Percentiles rank a stretch among this genome's conserved stretches.
Evolutionary conservation across 495 filamentous ascomycete species (phyloP).

Genomic region (Bathelium albidoporum): DNA sequence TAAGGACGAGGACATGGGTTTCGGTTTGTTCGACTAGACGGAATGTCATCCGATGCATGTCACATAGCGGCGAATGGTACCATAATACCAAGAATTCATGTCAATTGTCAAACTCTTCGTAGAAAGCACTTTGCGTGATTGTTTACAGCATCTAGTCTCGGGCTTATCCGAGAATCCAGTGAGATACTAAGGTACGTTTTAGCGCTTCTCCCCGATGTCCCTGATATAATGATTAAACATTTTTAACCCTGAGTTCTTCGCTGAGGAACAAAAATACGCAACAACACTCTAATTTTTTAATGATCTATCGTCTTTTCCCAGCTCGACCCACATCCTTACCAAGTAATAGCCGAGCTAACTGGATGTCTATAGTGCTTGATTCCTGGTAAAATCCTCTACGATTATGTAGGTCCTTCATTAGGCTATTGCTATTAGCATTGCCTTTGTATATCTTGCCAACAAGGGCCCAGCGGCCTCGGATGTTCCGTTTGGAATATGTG

Average conservation of each 20-base stretch:
- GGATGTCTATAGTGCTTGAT: not conserved
- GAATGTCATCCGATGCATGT: conserved; percentile 10
- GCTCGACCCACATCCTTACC: not conserved
- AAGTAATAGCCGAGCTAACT: not conserved
- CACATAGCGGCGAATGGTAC: conserved; percentile 6
- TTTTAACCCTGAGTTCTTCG: conserved; percentile 48
- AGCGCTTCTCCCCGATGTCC: conserved; percentile 11
- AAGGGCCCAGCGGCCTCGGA: no score
- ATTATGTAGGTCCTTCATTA: no score
- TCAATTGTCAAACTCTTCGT: no score
- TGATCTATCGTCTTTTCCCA: conserved; percentile 31
- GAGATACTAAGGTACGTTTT: not conserved
- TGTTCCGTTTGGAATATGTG: no score
- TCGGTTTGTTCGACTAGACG: conserved; percentile 54
- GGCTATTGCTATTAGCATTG: no score
- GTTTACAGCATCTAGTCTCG: no score
- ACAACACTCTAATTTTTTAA: conserved; percentile 58
- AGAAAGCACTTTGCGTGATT: not conserved
- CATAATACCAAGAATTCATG: not conserved
- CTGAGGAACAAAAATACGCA: conserved; percentile 44
- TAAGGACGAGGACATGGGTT: conserved; percentile 49
- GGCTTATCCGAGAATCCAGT: not conserved
- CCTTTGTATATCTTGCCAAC: no score
- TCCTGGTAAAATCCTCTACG: not conserved
- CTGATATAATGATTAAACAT: conserved; percentile 38